A percentile compares a stretch with the other conserved stretches of the same genome.
These are phyloP conservation scores for Anisodus acutangulus DNA, from an alignment of 257 asterid species.

Conservation along the genomic window DNA sequence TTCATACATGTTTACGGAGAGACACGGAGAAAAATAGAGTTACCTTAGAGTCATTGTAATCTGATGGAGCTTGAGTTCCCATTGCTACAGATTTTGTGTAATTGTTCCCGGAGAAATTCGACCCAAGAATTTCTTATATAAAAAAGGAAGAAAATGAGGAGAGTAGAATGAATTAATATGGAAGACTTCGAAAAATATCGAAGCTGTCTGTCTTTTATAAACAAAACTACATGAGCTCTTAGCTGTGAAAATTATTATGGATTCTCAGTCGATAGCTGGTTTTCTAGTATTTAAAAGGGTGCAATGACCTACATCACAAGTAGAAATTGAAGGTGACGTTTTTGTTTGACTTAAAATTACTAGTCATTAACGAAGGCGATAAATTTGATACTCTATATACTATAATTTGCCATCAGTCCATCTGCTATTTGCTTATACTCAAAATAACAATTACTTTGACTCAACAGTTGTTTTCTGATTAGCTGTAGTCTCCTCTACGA, in stretches of 20 bases:
- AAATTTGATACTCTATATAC: neutral
- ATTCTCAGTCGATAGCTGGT: neutral
- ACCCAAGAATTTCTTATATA: neutral
- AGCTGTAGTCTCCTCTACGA: neutral
- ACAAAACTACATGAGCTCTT: neutral
- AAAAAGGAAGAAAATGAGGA: neutral
- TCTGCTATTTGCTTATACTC: neutral
- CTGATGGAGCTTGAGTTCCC: slow-evolving; percentile 46
- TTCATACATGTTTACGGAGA: neutral
- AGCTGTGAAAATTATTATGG: neutral
- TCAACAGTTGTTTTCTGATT: neutral
- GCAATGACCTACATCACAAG: neutral
- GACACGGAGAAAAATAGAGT: neutral
- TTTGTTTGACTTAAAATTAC: slow-evolving; percentile 37
- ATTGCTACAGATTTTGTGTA: slow-evolving; percentile 24
- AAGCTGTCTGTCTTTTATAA: neutral
- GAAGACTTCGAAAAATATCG: slow-evolving; percentile 21
- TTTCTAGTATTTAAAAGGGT: neutral
- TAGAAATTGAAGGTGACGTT: slow-evolving; percentile 36
- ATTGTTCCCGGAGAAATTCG: neutral
- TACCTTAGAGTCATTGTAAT: slow-evolving; percentile 40
- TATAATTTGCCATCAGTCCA: neutral
- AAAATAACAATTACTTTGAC: neutral
- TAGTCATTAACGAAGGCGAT: slow-evolving; percentile 21
- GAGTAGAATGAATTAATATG: neutral